Evolutionary conservation across 805 yeast genomes (phyloP).

Genomic region (Jamesozyma lodderae): DNA sequence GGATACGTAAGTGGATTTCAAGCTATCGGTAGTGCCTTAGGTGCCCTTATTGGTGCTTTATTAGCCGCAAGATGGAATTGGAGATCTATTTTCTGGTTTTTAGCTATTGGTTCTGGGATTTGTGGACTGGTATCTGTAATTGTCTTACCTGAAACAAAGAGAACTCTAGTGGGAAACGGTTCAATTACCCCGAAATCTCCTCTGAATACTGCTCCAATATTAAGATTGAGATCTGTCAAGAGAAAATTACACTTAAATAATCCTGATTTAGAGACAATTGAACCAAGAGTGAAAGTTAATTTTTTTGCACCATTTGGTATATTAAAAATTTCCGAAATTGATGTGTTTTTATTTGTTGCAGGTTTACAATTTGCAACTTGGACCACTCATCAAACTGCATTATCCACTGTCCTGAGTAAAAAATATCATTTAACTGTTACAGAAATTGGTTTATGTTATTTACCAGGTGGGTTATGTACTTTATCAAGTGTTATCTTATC

Average conservation of each 20-base stretch:
- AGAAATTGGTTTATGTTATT: slow-evolving; percentile 59
- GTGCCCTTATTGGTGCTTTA: slow-evolving; percentile 56
- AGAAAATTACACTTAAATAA: slow-evolving; percentile 21
- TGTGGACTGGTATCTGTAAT: slow-evolving; percentile 31
- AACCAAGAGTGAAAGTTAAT: slow-evolving; percentile 19
- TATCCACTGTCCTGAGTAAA: slow-evolving; percentile 45
- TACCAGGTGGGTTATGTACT: slow-evolving; percentile 67
- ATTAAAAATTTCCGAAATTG: slow-evolving; percentile 36
- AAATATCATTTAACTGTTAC: slow-evolving; percentile 44
- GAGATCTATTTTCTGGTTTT: slow-evolving; percentile 74
- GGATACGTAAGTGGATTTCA: slow-evolving; percentile 60
- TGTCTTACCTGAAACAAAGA: slow-evolving; percentile 64
- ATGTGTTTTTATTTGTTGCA: slow-evolving; percentile 43
- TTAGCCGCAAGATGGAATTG: slow-evolving; percentile 44
- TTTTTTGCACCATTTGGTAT: slow-evolving; percentile 37
- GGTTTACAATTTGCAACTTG: slow-evolving; percentile 60
- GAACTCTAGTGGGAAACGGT: slow-evolving; percentile 69
- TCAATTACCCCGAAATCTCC: slow-evolving; percentile 42
- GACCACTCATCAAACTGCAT: slow-evolving; percentile 59
- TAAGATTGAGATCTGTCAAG: slow-evolving; percentile 22
- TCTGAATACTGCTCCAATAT: slow-evolving; percentile 39
- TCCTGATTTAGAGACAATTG: slow-evolving; percentile 29
- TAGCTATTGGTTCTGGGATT: slow-evolving; percentile 53
- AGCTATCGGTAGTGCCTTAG: slow-evolving; percentile 66
- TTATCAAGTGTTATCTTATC: slow-evolving; percentile 48